Base-by-base conservation (phyloP, 352 stramenopile genomes). In the Phytophthora cactorum region DNA sequence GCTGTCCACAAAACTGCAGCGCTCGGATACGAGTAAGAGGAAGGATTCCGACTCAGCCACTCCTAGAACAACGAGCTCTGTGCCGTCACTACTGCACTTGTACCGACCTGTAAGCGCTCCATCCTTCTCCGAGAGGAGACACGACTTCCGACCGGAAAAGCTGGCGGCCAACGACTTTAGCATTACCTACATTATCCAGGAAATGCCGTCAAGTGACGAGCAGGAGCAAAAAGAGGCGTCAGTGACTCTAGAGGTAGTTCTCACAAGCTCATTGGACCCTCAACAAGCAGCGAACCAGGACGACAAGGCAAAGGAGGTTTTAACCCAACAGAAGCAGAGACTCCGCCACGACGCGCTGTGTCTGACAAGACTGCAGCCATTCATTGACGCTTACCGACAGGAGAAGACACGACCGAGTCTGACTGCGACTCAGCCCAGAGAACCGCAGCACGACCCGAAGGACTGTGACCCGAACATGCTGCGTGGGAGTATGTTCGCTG, bases 181-280 rank as follows among this genome's bases (percentile, higher is more conserved):
- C 47, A 73, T 93, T 58, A 93, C 85, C 46, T 93, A 90, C 58
- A 86, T 93, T 49, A 68, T 90, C 41, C 85, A 93, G 59, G 79
- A 93, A 31, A 44, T 68, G 10, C 52, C 69, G 8, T 4, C 22
- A 1, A 58, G 6, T 43, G 25, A 25, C 8, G 52, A n/a, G n/a
- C n/a, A 44, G 10, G 22, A 62, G 15, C 45, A 68, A 8, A 49
- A 50, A 60, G 6, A 52, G 66, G n/a, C 58, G n/a, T 63, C 43
- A 10, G 77, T 93, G 17, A 79, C 72, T 59, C 68, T 93, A n/a
- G 85, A 93, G 63, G 81, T 90, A 9, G 65, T 91, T 36, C 56
- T 89, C 12, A 81, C 79, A 34, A 88, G 79, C 55, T 73, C 75
- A 2, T 36, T 75, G 52, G 75, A 83, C n/a, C 47, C 53, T n/a